Conservation (phyloP, 495 filamentous ascomycete genomes). For the Talaromyces trachyspermus region DNA sequence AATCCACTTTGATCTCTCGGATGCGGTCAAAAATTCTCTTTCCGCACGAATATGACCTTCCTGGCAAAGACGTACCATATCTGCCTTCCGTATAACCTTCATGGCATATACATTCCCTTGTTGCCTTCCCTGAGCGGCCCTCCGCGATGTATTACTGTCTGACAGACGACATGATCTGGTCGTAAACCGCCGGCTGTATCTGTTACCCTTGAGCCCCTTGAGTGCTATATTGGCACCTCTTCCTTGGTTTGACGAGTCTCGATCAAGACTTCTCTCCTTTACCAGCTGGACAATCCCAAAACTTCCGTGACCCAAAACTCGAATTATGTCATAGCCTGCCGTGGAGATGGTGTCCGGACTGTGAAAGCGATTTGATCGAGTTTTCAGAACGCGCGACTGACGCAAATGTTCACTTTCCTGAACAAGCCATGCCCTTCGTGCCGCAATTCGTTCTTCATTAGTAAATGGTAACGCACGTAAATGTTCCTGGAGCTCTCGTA, state of each 20-base stretch:
- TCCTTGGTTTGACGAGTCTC: constrained; percentile 10
- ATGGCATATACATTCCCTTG: constrained; percentile 71
- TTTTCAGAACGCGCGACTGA: constrained; percentile 61
- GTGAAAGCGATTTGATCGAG: constrained; percentile 39
- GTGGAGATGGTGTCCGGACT: constrained; percentile 36
- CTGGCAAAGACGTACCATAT: constrained; percentile 83
- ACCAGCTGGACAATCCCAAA: constrained; percentile 89
- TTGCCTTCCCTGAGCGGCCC: constrained; percentile 23
- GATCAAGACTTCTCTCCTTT: constrained; percentile 43
- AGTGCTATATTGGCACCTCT: too few relatives aligned
- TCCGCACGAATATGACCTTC: constrained; percentile 90
- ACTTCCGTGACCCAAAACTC: constrained; percentile 88
- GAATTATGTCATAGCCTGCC: constrained; percentile 70
- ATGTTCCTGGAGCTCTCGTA: constrained; percentile 56
- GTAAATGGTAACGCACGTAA: constrained; percentile 45
- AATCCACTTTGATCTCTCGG: constrained; percentile 77
- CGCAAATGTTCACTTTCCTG: constrained; percentile 73
- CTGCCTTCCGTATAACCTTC: constrained; percentile 91
- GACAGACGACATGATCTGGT: not conserved
- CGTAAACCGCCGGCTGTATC: not conserved
- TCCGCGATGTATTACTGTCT: constrained; percentile 1
- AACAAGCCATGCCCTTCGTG: constrained; percentile 49
- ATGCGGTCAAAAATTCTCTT: constrained; percentile 81
- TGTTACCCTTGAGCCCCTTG: not conserved
- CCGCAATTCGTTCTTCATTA: constrained; percentile 46